Conservation (phyloP, 441 rosid species). For the Brassica balearica region DNA sequence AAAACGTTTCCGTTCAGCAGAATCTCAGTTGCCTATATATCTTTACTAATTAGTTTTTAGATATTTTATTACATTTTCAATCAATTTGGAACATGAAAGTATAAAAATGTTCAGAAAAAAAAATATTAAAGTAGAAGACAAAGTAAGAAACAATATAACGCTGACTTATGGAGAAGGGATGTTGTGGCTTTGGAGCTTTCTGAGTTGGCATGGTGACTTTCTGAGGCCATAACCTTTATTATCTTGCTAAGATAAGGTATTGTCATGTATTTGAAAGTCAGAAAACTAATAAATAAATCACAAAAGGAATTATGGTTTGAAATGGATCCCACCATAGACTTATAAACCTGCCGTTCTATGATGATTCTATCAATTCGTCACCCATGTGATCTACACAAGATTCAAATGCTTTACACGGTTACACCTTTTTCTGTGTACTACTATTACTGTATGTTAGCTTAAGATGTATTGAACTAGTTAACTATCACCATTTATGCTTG, state of each 20-base stretch:
- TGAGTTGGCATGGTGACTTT: conserved; percentile 53
- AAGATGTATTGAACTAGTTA: conserved; percentile 10
- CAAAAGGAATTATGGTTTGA: conserved; percentile 3
- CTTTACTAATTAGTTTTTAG: not conserved
- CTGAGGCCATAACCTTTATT: conserved; percentile 42
- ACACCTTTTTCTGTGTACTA: not conserved
- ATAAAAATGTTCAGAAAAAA: not conserved
- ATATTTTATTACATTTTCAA: not conserved
- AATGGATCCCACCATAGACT: conserved; percentile 20
- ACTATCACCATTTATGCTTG: too few relatives aligned
- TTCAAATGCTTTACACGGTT: conserved; percentile 13
- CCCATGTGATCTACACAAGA: conserved; percentile 28
- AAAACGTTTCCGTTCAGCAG: not conserved
- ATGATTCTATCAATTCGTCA: conserved; percentile 23
- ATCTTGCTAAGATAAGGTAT: conserved; percentile 34
- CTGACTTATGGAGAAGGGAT: conserved; percentile 23
- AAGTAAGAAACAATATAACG: not conserved
- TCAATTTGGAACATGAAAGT: conserved; percentile 4
- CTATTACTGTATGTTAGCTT: conserved; percentile 4
- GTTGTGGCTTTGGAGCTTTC: conserved; percentile 41
- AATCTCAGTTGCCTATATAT: not conserved
- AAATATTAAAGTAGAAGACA: not conserved
- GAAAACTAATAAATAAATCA: not conserved
- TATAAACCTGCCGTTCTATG: not conserved
- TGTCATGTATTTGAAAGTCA: conserved; percentile 28